These are phyloP conservation scores for Brassica cretica DNA, from an alignment of 345 rosid genomes.

Conservation along the genomic window DNA sequence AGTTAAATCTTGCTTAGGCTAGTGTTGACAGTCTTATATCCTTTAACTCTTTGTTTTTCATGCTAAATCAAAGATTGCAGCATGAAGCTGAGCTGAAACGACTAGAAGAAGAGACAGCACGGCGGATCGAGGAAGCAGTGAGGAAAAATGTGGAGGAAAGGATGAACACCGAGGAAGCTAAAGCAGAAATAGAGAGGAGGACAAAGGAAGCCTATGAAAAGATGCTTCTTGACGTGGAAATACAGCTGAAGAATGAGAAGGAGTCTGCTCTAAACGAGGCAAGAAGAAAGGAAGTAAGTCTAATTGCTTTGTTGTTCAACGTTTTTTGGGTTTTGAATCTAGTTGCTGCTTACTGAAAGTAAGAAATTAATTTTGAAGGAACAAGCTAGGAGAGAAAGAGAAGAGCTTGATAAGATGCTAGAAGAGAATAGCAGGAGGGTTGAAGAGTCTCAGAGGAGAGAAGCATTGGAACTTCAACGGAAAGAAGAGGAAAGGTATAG, in stretches of 20 bases:
- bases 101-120: conserved; percentile 76
- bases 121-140: conserved; percentile 73
- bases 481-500: conserved; percentile 82
- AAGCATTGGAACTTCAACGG: conserved; percentile 74
- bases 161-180: conserved; percentile 56
- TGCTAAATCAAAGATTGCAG: conserved; percentile 50
- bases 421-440: conserved; percentile 85
- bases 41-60: background rate
- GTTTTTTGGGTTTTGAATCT: conserved; percentile 2
- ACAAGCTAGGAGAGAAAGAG: conserved; percentile 79
- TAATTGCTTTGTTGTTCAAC: background rate
- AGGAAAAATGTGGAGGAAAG: conserved; percentile 74
- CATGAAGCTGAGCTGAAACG: conserved; percentile 62
- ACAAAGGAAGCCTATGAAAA: conserved; percentile 65
- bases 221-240: conserved; percentile 59
- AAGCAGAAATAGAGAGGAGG: conserved; percentile 58
- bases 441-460: conserved; percentile 81
- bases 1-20: background rate
- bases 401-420: conserved; percentile 84
- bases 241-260: conserved; percentile 66
- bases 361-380: conserved; percentile 44
- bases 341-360: background rate
- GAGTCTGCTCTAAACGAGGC: conserved; percentile 73
- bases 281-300: conserved; percentile 64
- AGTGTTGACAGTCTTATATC: conserved; percentile 10